phyloP scores from a whole-genome alignment of 108 stramenopile species.

The Bacterosira constricta region DNA sequence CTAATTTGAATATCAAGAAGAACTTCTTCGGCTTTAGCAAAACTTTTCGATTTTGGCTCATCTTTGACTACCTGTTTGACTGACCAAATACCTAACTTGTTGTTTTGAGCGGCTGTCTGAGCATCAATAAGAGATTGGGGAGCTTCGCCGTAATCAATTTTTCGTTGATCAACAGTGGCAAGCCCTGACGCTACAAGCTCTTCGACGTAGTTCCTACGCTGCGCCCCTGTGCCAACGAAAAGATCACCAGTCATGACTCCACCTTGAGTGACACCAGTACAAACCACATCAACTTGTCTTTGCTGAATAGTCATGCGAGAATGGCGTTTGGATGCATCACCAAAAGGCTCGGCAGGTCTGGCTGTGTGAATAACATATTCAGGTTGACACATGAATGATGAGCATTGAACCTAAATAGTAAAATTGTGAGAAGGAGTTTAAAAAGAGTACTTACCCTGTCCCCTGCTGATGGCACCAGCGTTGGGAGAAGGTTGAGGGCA shows the following conservation, averaged over 20 bases:
- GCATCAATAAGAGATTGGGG: constrained; percentile 76
- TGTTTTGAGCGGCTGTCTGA: constrained; percentile 71
- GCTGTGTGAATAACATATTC: constrained; percentile 4
- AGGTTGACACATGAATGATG: not conserved
- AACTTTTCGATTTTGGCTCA: constrained; percentile 47
- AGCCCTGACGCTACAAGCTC: constrained; percentile 84
- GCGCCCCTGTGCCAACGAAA: constrained; percentile 71
- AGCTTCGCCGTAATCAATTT: constrained; percentile 89
- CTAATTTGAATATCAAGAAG: constrained; percentile 71
- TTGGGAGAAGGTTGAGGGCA: constrained; percentile 84
- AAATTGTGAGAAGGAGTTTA: not conserved
- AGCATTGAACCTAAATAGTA: not conserved
- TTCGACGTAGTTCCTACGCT: constrained; percentile 73
- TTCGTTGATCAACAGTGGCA: constrained; percentile 84
- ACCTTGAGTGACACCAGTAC: constrained; percentile 78
- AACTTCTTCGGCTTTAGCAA: constrained; percentile 60
- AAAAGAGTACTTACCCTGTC: constrained; percentile 11
- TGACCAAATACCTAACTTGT: constrained; percentile 86
- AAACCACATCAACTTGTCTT: constrained; percentile 91
- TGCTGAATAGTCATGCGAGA: constrained; percentile 88
- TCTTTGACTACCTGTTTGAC: constrained; percentile 41
- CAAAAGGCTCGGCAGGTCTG: constrained; percentile 91
- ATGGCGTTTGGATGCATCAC: constrained; percentile 93
- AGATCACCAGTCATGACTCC: constrained; percentile 88
- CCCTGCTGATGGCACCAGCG: constrained; percentile 49